A percentile compares a stretch with the other conserved stretches of the same genome.
Evolutionary conservation across 352 stramenopile species (phyloP).

Genomic region (Phytophthora chlamydospora): DNA sequence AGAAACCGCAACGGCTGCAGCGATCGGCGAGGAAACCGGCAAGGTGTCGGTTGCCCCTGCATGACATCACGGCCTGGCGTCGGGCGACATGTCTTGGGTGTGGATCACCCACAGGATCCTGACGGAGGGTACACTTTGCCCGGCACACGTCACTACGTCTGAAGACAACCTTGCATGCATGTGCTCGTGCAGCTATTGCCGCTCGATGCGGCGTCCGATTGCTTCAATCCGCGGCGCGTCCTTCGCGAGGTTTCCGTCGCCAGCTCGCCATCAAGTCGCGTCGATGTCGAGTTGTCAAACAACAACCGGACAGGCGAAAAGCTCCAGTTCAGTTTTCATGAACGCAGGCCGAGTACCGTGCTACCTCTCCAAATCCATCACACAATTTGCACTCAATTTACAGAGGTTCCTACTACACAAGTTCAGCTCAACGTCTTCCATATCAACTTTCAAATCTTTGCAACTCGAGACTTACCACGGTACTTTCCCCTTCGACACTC

Average conservation of each 20-base stretch:
- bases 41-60: background rate
- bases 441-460: too few species aligned
- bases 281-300: constrained; percentile 17
- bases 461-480: background rate
- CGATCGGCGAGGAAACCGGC: background rate
- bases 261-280: constrained; percentile 13
- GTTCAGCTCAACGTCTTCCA: too few species aligned
- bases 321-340: too few species aligned
- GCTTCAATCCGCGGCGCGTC: constrained; percentile 20
- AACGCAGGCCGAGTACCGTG: too few species aligned
- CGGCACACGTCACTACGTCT: too few species aligned
- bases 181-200: too few species aligned
- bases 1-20: background rate
- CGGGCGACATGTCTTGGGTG: background rate
- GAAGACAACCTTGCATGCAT: too few species aligned
- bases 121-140: background rate
- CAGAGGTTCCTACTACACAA: too few species aligned
- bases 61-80: background rate
- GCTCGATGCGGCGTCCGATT: constrained; percentile 10
- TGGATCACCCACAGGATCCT: background rate
- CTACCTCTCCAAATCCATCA: background rate
- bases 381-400: too few species aligned
- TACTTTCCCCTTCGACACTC: constrained; percentile 3
- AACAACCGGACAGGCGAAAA: constrained; percentile 1
- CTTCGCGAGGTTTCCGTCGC: constrained; percentile 23